Conservation (phyloP, 2,329 filamentous ascomycete species). For the Nemania bipapillata region DNA sequence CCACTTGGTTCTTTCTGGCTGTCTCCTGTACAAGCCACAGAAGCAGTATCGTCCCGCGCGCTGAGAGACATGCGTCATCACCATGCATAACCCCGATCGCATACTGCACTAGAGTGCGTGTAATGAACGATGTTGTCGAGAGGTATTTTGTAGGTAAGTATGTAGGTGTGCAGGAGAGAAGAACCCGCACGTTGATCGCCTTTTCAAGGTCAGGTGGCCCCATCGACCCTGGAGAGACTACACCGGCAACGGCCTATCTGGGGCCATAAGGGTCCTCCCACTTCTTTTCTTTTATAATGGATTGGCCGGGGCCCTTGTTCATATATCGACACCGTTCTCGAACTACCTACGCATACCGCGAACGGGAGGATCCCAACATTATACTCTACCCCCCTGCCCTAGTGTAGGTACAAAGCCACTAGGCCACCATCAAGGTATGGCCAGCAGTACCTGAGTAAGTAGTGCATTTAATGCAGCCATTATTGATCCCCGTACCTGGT, state of each 20-base stretch:
- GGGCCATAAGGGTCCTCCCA: background rate
- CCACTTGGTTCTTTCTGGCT: background rate
- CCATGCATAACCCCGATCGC: background rate
- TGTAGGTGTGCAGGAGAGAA: background rate
- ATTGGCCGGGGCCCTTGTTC: constrained; percentile 22
- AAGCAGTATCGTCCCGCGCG: background rate
- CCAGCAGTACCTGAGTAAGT: background rate
- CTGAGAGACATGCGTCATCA: constrained; percentile 16
- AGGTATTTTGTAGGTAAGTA: too few species aligned
- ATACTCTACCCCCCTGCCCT: background rate
- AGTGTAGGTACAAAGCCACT: background rate
- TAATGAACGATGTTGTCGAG: background rate
- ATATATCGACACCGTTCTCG: background rate
- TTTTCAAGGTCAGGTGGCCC: too few species aligned
- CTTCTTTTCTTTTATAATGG: background rate
- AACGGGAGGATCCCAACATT: constrained; percentile 14
- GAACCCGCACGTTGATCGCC: background rate
- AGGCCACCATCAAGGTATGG: background rate
- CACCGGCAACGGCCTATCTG: background rate
- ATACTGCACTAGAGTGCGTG: background rate
- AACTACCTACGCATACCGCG: too few species aligned
- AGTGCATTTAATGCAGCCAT: background rate
- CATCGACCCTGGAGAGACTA: constrained; percentile 13
- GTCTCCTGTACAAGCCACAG: constrained; percentile 1
- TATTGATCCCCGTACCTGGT: constrained; percentile 10